A percentile compares a stretch with the other conserved stretches of the same genome.
Evolutionary conservation across 148 eudicot species (phyloP).

Genomic region (Heliamphora exappendiculata): DNA sequence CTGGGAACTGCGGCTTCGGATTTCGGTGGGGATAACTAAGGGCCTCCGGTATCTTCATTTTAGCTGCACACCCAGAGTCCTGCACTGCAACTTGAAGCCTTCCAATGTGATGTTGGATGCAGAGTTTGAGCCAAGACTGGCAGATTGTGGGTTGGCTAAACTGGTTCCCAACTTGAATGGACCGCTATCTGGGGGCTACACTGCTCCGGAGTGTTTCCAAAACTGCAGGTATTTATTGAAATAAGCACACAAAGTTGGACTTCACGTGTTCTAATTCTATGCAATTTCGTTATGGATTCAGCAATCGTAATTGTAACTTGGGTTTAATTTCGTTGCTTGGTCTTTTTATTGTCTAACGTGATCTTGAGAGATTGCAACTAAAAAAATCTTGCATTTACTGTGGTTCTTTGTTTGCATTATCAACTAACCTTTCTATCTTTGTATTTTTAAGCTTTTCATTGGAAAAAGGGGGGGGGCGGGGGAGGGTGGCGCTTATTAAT

Average conservation of each 20-base stretch:
- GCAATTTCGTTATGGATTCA: not conserved
- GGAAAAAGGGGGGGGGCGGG: no score
- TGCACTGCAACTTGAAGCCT: constrained; percentile 79
- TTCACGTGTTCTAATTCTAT: not conserved
- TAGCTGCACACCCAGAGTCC: constrained; percentile 41
- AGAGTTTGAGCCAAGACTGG: constrained; percentile 67
- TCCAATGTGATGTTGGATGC: constrained; percentile 75
- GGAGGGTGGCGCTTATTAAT: no score
- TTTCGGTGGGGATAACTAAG: constrained; percentile 75
- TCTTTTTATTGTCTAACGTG: no score
- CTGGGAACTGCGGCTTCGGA: constrained; percentile 72
- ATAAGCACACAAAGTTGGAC: not conserved
- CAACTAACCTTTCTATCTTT: no score
- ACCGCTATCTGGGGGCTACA: constrained; percentile 42
- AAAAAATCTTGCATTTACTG: no score
- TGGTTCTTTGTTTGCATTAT: no score
- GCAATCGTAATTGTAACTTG: no score
- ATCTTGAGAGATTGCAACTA: no score
- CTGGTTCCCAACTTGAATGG: constrained; percentile 43
- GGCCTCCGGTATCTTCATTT: constrained; percentile 80
- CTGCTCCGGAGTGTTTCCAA: constrained; percentile 69
- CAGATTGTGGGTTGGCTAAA: constrained; percentile 67
- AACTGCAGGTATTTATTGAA: constrained; percentile 53
- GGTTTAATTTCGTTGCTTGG: no score
- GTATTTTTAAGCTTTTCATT: no score